These are phyloP conservation scores for Suhomyces faveliae DNA, from an alignment of 805 yeast species.

Conservation along the genomic window DNA sequence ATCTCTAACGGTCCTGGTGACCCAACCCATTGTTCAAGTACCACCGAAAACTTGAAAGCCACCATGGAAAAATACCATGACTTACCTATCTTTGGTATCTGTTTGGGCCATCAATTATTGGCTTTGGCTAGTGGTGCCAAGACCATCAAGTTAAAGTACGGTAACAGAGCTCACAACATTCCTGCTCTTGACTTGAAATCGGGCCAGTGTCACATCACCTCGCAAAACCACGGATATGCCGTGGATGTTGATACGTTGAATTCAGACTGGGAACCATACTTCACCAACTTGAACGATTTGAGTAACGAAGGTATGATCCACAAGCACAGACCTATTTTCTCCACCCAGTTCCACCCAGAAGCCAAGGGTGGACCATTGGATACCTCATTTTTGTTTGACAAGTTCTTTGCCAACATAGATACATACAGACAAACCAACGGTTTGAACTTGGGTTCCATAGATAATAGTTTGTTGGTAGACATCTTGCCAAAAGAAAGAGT, in stretches of 20 bases:
- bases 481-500: slow-evolving; percentile 68
- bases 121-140: slow-evolving; percentile 95
- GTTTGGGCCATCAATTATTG: slow-evolving; percentile 94
- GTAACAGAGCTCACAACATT: slow-evolving; percentile 98
- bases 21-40: slow-evolving; percentile 84
- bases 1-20: slow-evolving; percentile 97
- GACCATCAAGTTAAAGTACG: slow-evolving; percentile 90
- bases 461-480: slow-evolving; percentile 53
- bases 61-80: slow-evolving; percentile 62
- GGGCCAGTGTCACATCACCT: slow-evolving; percentile 95
- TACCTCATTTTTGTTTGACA: slow-evolving; percentile 87
- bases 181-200: slow-evolving; percentile 89
- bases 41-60: slow-evolving; percentile 70
- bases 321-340: slow-evolving; percentile 80
- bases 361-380: slow-evolving; percentile 99
- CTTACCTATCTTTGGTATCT: slow-evolving; percentile 94
- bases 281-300: slow-evolving; percentile 90
- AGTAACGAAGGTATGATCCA: slow-evolving; percentile 98
- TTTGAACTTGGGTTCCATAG: slow-evolving; percentile 43
- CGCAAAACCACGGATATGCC: slow-evolving; percentile 98
- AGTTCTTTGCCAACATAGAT: slow-evolving; percentile 70
- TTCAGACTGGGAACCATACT: slow-evolving; percentile 79
- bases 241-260: slow-evolving; percentile 81
- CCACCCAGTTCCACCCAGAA: slow-evolving; percentile 98
- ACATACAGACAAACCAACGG: slow-evolving; percentile 45